Percentiles rank a stretch among this genome's conserved stretches.
Evolutionary conservation across 1,284 basidiomycete species (phyloP).

Genomic region (Microbotryum violaceum): DNA sequence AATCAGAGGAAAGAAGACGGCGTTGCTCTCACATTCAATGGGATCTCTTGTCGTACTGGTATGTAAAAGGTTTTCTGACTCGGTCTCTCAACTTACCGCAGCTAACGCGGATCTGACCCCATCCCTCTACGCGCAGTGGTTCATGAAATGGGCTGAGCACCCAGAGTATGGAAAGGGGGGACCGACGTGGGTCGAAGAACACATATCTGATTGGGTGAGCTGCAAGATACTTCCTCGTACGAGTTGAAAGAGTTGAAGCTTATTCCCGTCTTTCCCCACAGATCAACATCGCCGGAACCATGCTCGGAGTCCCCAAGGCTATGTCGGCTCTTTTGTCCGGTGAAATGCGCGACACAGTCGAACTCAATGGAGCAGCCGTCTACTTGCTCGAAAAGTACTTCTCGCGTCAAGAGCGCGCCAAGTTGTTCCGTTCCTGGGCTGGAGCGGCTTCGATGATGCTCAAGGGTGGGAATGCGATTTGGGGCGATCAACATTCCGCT

Average conservation of each 20-base stretch:
- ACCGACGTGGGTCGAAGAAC: conserved; percentile 80
- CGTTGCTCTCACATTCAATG: conserved; percentile 68
- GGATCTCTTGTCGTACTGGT: conserved; percentile 33
- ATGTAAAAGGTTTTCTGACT: neutral
- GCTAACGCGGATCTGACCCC: neutral
- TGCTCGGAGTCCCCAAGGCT: conserved; percentile 72
- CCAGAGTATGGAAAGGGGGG: conserved; percentile 71
- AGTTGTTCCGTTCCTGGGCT: conserved; percentile 89
- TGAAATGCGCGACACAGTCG: conserved; percentile 64
- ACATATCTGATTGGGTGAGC: conserved; percentile 40
- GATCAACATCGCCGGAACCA: conserved; percentile 75
- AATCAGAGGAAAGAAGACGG: conserved; percentile 70
- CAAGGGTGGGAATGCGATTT: conserved; percentile 54
- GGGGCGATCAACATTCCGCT: conserved; percentile 57
- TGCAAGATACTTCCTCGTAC: neutral
- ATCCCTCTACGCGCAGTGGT: conserved; percentile 7
- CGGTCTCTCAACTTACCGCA: neutral
- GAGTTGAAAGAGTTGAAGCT: no score
- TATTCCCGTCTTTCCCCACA: neutral
- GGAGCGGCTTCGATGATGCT: conserved; percentile 52
- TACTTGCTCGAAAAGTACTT: conserved; percentile 65
- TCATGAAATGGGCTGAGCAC: conserved; percentile 86
- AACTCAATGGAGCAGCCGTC: conserved; percentile 47
- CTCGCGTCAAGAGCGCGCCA: conserved; percentile 78
- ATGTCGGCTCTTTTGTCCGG: conserved; percentile 92